A percentile compares a stretch with the other conserved stretches of the same genome.
Evolutionary conservation across 768 basidiomycete species (phyloP).

Genomic region (Cantharellus cinnabarinus): DNA sequence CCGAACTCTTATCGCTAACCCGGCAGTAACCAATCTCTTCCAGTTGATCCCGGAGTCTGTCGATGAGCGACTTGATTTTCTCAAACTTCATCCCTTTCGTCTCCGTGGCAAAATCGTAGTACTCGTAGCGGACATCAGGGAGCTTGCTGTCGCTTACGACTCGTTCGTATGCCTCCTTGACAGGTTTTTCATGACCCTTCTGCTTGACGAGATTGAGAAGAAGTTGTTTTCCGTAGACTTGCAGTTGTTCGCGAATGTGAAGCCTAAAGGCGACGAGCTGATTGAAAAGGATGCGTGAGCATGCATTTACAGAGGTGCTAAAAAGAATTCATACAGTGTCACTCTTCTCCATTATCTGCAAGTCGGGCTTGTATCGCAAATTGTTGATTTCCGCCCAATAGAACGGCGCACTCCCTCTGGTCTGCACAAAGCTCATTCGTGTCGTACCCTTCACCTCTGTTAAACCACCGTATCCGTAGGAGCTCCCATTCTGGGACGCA

Average conservation of each 20-base stretch:
- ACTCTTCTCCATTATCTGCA: slow-evolving; percentile 85
- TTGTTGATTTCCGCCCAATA: slow-evolving; percentile 97
- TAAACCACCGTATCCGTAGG: slow-evolving; percentile 5
- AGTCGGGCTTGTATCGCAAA: slow-evolving; percentile 83
- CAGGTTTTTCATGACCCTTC: slow-evolving; percentile 75
- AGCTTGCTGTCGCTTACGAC: slow-evolving; percentile 45
- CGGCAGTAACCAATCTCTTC: slow-evolving; percentile 36
- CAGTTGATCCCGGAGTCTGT: slow-evolving; percentile 51
- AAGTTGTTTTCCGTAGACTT: slow-evolving; percentile 54
- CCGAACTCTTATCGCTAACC: slow-evolving; percentile 13
- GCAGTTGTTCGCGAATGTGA: slow-evolving; percentile 56
- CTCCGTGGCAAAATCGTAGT: slow-evolving; percentile 95
- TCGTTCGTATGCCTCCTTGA: slow-evolving; percentile 89
- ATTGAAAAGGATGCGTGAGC: neutral
- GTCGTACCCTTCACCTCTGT: slow-evolving; percentile 15
- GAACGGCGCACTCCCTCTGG: slow-evolving; percentile 78
- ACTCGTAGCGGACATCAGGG: slow-evolving; percentile 61
- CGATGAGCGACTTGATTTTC: slow-evolving; percentile 65
- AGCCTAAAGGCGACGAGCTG: slow-evolving; percentile 49
- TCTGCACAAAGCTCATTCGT: slow-evolving; percentile 71
- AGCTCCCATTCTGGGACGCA: slow-evolving; percentile 10
- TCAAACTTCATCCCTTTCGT: slow-evolving; percentile 93
- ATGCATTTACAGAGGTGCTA: slow-evolving; percentile 2
- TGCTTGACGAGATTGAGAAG: slow-evolving; percentile 88
- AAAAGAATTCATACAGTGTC: slow-evolving; percentile 43